Base-by-base conservation (phyloP, 495 filamentous ascomycete genomes). In the Aspergillus avenaceus region DNA sequence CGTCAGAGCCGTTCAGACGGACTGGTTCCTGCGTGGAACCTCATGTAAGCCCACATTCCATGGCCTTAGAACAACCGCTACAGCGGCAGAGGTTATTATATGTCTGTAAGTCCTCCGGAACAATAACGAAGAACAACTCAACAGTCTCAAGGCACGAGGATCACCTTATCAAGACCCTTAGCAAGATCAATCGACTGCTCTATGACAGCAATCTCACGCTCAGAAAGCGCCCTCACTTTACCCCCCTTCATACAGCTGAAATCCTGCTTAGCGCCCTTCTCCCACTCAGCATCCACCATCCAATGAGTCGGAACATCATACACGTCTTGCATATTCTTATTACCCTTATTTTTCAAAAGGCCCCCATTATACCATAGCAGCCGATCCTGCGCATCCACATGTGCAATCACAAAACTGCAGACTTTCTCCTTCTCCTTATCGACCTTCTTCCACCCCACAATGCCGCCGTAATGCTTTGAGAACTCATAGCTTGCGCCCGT, bases 291-390 rank as follows among this genome's bases (percentile, higher is more conserved):
- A 45, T 52, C 41, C 16, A 52, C 45, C 49, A 45, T 45, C 49
- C 49, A 52, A 13, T 52, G 45, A 0, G 32, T 26, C 9, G 49
- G 49, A 8, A 45, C 25, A 4, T 45, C 28, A 29, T 45, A 52
- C 23, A 22, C 49, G 29, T 45, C 22, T 42, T 40, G 11, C 49
- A 51, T 51, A 1, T 21, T 31, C 0, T 6, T 24, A 14, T 28
- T 25, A 2, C 41, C 49, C 32, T 52, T 45, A 29, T 52, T 52
- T 32, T 45, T 45, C 42, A 45, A 14, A 22, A 52, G 8, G 24
- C 42, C 45, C 14, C 49, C 49, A 31, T 52, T 52, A 21, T 40
- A 52, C 49, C 49, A 52, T 32, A 52, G 14, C 16, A 52, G 25
- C 5, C 25, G 41, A 45, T 41, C 24, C 24, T 41, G 22, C 7